Percentiles rank a stretch among this genome's conserved stretches.
These are phyloP conservation scores for Cercophora samala DNA, from an alignment of 495 filamentous ascomycete genomes.

Conservation along the genomic window DNA sequence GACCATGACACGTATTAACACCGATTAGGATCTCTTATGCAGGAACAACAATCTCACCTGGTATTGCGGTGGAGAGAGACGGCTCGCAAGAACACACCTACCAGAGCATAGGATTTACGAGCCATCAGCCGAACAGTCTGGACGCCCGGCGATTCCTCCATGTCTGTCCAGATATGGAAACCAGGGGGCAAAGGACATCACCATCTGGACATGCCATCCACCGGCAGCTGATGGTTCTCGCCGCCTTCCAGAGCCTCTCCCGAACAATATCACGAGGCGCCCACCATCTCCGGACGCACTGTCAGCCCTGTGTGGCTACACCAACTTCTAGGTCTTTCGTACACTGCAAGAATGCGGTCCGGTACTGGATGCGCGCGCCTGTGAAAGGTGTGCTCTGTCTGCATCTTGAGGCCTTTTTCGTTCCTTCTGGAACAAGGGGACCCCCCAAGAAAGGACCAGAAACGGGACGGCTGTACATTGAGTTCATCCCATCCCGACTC, in stretches of 20 bases:
- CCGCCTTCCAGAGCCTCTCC: not conserved
- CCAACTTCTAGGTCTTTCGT: not conserved
- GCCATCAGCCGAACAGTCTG: not conserved
- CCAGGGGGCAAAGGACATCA: not conserved
- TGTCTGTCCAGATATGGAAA: not conserved
- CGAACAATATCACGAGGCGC: not conserved
- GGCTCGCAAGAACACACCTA: too few relatives aligned
- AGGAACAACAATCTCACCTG: too few relatives aligned
- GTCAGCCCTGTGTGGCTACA: conserved; percentile 6
- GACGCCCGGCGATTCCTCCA: too few relatives aligned
- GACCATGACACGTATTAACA: not conserved
- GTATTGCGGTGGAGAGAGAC: not conserved
- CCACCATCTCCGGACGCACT: not conserved
- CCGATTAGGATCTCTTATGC: not conserved
- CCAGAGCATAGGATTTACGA: not conserved
- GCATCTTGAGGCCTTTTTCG: conserved; percentile 7
- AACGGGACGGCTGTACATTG: not conserved
- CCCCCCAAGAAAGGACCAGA: not conserved
- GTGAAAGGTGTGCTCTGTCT: not conserved
- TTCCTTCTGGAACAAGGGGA: not conserved
- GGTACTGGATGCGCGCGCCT: not conserved
- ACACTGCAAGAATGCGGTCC: not conserved
- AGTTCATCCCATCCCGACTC: not conserved
- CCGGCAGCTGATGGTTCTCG: not conserved
- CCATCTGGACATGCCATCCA: not conserved